Conservation (phyloP, 179 eudicot genomes). For the Gypsophila paniculata region DNA sequence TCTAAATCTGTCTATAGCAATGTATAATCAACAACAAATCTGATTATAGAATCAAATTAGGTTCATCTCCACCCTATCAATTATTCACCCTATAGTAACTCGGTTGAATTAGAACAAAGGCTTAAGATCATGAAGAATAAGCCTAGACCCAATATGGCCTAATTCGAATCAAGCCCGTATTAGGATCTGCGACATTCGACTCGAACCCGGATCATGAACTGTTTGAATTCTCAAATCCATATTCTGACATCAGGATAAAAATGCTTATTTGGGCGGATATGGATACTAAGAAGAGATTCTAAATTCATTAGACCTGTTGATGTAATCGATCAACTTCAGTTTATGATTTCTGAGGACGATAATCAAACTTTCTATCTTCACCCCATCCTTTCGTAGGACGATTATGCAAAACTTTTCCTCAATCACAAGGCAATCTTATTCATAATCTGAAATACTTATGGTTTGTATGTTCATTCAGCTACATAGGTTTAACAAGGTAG, state of each 20-base stretch:
- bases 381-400: background rate
- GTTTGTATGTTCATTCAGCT: slow-evolving; percentile 17
- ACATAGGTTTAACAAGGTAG: slow-evolving; percentile 17
- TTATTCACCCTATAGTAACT: slow-evolving; percentile 5
- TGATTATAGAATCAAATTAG: background rate
- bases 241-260: no score
- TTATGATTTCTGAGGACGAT: background rate
- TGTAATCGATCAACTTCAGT: background rate
- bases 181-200: no score
- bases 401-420: background rate
- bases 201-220: no score
- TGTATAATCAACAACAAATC: background rate
- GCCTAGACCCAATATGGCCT: no score
- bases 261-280: no score
- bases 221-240: no score
- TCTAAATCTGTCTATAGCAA: no score
- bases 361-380: background rate
- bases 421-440: slow-evolving; percentile 17
- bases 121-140: background rate
- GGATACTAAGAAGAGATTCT: no score
- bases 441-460: background rate
- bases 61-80: slow-evolving; percentile 12
- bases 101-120: background rate
- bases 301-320: background rate
- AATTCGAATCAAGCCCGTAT: no score